Evolutionary conservation across 495 filamentous ascomycete genomes (phyloP), one percentile per base, ranked within the genome.

Genomic region (Aspergillus steynii): DNA sequence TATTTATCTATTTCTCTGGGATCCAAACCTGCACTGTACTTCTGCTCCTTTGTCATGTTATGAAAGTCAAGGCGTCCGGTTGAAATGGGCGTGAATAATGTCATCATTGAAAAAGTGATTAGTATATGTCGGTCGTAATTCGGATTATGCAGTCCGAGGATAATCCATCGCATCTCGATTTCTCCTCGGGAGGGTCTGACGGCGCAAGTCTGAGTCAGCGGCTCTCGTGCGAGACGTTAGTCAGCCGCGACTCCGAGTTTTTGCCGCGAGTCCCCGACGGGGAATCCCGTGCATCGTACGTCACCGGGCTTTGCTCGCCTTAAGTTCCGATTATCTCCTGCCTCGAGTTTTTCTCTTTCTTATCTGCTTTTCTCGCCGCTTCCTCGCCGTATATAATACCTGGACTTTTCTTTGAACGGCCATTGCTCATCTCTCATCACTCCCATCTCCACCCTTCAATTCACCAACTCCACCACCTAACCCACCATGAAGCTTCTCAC

Each of bases 401-500:
- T 14, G 3, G 9, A 12, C 9, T 3, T 14, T 52, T 7, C 14
- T 10, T 42, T n/a, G 55, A 57, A 20, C 26, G 4, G 5, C 26
- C 45, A 46, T 26, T 15, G 15, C 26, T 37, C 5, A 25, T 3
- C 26, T 50, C 31, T 12, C 37, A 12, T 45, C 51, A 20, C 1
- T 28, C 50, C 31, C 20, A 52, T 55, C 31, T 48, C 15, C 34
- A 34, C 20, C 15, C 3, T 42, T 51, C 26, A 31, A 32, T 20
- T 56, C 20, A 2, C 12, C 46, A 59, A 52, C 32, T 26, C 20
- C 52, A 56, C 34, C 20, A n/a, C 10, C 47, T 58, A 65, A 56
- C 46, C 28, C 70, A 83, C 56, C 48, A 98, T 98, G 94, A 98
- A 97, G 87, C 77, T 98, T 67, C 83, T 98, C 70, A 93, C 90